These are phyloP conservation scores for Mortierella polycephala DNA, from an alignment of 371 early-diverging fungal genomes.

Conservation along the genomic window DNA sequence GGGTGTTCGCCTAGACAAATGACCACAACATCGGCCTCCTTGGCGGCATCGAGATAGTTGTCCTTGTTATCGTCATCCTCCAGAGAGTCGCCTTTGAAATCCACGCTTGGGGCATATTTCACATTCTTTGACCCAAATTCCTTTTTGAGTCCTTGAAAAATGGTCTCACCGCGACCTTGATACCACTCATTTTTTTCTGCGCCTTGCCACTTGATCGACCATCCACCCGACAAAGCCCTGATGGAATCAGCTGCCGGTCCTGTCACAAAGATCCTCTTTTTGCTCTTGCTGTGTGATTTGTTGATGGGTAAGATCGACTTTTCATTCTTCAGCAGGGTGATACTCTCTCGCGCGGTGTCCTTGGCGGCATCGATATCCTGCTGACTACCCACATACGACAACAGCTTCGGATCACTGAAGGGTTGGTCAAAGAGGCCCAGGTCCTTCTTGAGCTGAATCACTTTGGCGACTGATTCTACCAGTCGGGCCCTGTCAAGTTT, in stretches of 20 bases:
- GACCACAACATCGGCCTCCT: conserved; percentile 59
- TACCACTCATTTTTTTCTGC: conserved; percentile 59
- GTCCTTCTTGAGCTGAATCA: conserved; percentile 58
- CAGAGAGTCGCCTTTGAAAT: conserved; percentile 52
- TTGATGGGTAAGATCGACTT: conserved; percentile 59
- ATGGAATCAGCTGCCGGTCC: conserved; percentile 63
- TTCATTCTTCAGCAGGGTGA: conserved; percentile 68
- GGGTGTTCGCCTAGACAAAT: conserved; percentile 62
- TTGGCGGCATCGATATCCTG: conserved; percentile 60
- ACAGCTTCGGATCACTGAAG: conserved; percentile 42
- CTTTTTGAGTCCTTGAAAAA: conserved; percentile 56
- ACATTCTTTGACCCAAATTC: conserved; percentile 15
- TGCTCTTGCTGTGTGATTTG: background rate
- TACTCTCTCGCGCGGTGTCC: conserved; percentile 65
- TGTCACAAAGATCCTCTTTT: conserved; percentile 56
- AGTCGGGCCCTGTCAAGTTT: conserved; percentile 55
- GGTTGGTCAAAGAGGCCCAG: conserved; percentile 67
- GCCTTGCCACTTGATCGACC: conserved; percentile 73
- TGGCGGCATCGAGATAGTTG: conserved; percentile 41
- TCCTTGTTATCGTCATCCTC: conserved; percentile 47
- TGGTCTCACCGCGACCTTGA: conserved; percentile 60
- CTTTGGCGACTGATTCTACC: conserved; percentile 60
- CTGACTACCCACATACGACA: conserved; percentile 53
- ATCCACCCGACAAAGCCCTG: conserved; percentile 64
- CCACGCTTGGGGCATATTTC: conserved; percentile 49